phyloP scores from a whole-genome alignment of 1,139 yeast species.

The Geotrichum europaeum region DNA sequence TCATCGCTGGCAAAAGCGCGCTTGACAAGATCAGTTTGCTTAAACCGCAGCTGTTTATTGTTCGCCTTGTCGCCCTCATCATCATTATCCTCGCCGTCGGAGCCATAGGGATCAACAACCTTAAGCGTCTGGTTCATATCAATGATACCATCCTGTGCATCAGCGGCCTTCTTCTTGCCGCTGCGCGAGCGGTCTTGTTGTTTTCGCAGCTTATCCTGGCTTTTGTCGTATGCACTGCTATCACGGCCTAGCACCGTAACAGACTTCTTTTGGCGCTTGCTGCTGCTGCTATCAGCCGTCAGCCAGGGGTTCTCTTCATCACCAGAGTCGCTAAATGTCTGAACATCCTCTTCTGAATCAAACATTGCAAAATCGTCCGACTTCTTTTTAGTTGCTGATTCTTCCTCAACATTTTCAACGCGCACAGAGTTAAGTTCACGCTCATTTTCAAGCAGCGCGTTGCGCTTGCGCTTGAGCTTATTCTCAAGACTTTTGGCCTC shows the following conservation, averaged over 20 bases:
- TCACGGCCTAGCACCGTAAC: conserved; percentile 51
- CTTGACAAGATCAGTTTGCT: conserved; percentile 74
- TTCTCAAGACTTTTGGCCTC: conserved; percentile 44
- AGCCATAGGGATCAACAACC: conserved; percentile 41
- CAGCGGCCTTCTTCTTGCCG: conserved; percentile 30
- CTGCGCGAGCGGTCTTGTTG: conserved; percentile 37
- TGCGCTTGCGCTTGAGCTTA: conserved; percentile 18
- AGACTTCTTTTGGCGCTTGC: conserved; percentile 47
- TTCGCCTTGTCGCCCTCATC: conserved; percentile 29
- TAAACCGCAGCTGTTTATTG: conserved; percentile 44
- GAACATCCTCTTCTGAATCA: conserved; percentile 13
- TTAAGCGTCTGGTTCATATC: conserved; percentile 42
- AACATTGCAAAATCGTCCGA: conserved; percentile 11
- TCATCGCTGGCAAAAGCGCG: conserved; percentile 98
- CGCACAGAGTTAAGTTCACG: conserved; percentile 12
- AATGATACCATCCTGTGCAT: conserved; percentile 41
- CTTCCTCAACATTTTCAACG: conserved; percentile 1
- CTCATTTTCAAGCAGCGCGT: conserved; percentile 9
- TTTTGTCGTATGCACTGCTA: conserved; percentile 45
- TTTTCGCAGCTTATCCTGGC: conserved; percentile 46
- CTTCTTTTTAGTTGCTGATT: neutral
- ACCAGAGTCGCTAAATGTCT: conserved; percentile 2
- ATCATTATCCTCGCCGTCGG: conserved; percentile 29
- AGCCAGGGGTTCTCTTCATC: conserved; percentile 70
- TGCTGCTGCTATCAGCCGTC: conserved; percentile 35